These are phyloP conservation scores for Ophiostoma angusticollis DNA, from an alignment of 2,329 filamentous ascomycete genomes.

Conservation along the genomic window DNA sequence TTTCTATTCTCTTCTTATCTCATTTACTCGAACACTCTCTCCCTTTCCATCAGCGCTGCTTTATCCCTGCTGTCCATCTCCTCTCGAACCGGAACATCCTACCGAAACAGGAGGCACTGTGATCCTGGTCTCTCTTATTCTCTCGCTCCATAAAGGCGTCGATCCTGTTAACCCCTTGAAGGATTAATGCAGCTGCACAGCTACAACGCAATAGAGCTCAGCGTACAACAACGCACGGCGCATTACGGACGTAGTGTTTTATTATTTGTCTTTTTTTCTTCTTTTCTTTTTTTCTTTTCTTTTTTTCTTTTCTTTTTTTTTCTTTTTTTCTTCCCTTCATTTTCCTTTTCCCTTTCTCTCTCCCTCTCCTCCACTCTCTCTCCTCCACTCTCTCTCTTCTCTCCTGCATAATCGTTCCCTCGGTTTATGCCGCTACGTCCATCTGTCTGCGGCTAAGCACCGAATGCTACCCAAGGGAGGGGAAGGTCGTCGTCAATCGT, in stretches of 20 bases:
- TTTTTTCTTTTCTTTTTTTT: neutral
- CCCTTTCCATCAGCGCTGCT: no score
- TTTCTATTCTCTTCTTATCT: neutral
- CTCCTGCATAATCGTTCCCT: neutral
- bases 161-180: no score
- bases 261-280: neutral
- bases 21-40: no score
- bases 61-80: neutral
- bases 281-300: neutral
- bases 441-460: no score
- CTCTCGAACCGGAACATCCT: no score
- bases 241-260: neutral
- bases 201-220: neutral
- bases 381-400: neutral
- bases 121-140: neutral
- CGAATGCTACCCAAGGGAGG: no score
- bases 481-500: no score
- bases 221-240: neutral
- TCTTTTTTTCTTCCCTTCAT: neutral
- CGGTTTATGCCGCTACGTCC: no score
- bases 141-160: neutral
- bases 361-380: neutral
- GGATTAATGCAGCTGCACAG: neutral
- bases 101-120: no score
- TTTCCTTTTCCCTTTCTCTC: neutral